Conservation (phyloP, 1,139 yeast species). For the Barnettozyma hawaiiensis region DNA sequence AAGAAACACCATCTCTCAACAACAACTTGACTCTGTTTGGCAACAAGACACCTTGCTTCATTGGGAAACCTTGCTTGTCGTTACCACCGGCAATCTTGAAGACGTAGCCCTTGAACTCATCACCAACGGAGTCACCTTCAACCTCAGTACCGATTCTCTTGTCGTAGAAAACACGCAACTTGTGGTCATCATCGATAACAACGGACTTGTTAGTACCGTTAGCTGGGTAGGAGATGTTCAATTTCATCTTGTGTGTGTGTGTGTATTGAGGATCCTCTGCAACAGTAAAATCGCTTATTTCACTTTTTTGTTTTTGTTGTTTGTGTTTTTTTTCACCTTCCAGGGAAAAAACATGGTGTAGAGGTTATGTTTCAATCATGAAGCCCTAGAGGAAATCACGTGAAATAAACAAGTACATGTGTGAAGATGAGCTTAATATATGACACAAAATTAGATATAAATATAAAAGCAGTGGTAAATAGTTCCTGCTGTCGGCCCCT, state of each 20-base stretch:
- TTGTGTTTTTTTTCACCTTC: not conserved
- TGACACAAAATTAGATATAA: too few relatives aligned
- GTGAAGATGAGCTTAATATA: too few relatives aligned
- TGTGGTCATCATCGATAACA: slow-evolving; percentile 99
- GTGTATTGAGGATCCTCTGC: not conserved
- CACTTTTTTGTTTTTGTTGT: not conserved
- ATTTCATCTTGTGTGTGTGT: slow-evolving; percentile 53
- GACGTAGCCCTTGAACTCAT: slow-evolving; percentile 98
- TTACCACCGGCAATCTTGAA: slow-evolving; percentile 99
- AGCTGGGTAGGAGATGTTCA: slow-evolving; percentile 99
- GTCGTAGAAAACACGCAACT: slow-evolving; percentile 97
- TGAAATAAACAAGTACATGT: slow-evolving; percentile 3
- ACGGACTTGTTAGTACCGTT: slow-evolving; percentile 99
- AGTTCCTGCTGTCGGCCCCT: too few relatives aligned
- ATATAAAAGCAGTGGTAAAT: too few relatives aligned
- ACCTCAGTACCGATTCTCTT: slow-evolving; percentile 99
- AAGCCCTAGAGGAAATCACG: slow-evolving; percentile 12
- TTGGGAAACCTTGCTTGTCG: slow-evolving; percentile 99
- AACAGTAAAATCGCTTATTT: too few relatives aligned
- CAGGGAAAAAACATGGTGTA: not conserved
- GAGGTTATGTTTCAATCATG: not conserved
- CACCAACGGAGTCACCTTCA: slow-evolving; percentile 97
- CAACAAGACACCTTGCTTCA: slow-evolving; percentile 99
- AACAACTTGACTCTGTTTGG: slow-evolving; percentile 99
- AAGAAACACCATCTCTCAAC: slow-evolving; percentile 90